Percentiles rank a stretch among this genome's conserved stretches.
Evolutionary conservation across 2,329 filamentous ascomycete species (phyloP).

Genomic region (Cladorrhinum sp.): DNA sequence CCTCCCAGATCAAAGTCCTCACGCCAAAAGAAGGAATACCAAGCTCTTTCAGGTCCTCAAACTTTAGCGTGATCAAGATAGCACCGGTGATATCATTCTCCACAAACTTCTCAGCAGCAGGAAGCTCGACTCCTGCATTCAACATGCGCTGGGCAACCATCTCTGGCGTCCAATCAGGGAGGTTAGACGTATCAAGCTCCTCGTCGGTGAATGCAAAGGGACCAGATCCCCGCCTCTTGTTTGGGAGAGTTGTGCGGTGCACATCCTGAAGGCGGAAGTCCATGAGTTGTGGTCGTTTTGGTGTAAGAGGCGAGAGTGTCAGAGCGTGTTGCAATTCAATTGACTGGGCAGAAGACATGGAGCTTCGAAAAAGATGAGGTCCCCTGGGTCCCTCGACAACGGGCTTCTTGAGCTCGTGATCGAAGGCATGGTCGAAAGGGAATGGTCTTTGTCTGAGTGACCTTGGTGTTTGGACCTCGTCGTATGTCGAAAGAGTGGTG

Average conservation of each 20-base stretch:
- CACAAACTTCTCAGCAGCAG: slow-evolving; percentile 78
- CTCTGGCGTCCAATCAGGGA: slow-evolving; percentile 67
- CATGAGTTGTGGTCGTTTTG: slow-evolving; percentile 50
- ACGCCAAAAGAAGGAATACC: slow-evolving; percentile 80
- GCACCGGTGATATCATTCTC: slow-evolving; percentile 89
- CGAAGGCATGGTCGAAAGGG: slow-evolving; percentile 46
- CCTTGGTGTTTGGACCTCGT: slow-evolving; percentile 76
- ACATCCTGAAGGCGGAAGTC: slow-evolving; percentile 38
- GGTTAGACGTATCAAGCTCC: slow-evolving; percentile 56
- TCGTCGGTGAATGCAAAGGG: slow-evolving; percentile 56
- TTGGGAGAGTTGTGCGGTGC: slow-evolving; percentile 38
- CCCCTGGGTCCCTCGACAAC: slow-evolving; percentile 73
- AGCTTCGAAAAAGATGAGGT: slow-evolving; percentile 80
- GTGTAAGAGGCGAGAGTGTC: slow-evolving; percentile 70
- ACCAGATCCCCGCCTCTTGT: slow-evolving; percentile 42
- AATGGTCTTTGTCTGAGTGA: slow-evolving; percentile 60
- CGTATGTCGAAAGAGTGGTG: slow-evolving; percentile 82
- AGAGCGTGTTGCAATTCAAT: slow-evolving; percentile 53
- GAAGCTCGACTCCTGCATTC: slow-evolving; percentile 72
- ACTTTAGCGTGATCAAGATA: slow-evolving; percentile 85
- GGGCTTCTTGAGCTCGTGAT: slow-evolving; percentile 52
- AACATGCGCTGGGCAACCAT: slow-evolving; percentile 87
- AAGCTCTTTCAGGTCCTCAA: slow-evolving; percentile 80
- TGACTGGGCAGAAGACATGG: slow-evolving; percentile 54
- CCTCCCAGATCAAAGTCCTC: slow-evolving; percentile 74